A percentile compares a stretch with the other conserved stretches of the same genome.
Evolutionary conservation across 257 asterid species (phyloP).

Genomic region (Przewalskia tangutica): DNA sequence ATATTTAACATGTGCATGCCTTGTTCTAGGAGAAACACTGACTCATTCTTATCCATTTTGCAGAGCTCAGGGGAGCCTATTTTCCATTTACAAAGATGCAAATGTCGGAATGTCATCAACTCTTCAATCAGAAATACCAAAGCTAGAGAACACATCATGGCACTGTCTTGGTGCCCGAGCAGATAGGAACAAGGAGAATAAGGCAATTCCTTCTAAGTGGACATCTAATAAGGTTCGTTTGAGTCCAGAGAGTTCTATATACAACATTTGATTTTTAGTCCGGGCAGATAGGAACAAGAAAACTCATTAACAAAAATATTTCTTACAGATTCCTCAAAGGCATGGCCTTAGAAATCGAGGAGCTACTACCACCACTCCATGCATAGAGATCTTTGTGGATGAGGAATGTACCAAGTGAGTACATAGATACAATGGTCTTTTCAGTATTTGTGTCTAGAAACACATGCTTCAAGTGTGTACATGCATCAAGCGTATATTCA

Average conservation of each 20-base stretch:
- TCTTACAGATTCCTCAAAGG: constrained; percentile 68
- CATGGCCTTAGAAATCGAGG: constrained; percentile 48
- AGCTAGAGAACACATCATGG: constrained; percentile 49
- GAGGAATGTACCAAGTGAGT: constrained; percentile 59
- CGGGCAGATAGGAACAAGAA: neutral
- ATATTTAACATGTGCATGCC: neutral
- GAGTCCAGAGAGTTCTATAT: constrained; percentile 1
- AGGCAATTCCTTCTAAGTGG: constrained; percentile 83
- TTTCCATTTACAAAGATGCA: constrained; percentile 59
- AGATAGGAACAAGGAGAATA: constrained; percentile 90
- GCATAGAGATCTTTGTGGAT: constrained; percentile 79
- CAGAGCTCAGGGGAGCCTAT: constrained; percentile 45
- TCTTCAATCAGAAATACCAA: constrained; percentile 37
- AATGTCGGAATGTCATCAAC: constrained; percentile 27
- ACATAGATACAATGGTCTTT: neutral
- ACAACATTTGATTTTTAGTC: neutral
- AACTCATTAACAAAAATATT: neutral
- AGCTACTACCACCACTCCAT: constrained; percentile 42
- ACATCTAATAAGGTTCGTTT: constrained; percentile 57
- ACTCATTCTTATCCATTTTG: constrained; percentile 8
- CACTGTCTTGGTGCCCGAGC: constrained; percentile 78
- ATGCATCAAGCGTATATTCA: neutral
- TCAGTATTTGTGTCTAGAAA: neutral
- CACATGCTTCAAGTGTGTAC: neutral
- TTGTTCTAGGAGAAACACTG: neutral